phyloP scores from a whole-genome alignment of 805 yeast genomes.

The Kluyveromyces nonfermentans region DNA sequence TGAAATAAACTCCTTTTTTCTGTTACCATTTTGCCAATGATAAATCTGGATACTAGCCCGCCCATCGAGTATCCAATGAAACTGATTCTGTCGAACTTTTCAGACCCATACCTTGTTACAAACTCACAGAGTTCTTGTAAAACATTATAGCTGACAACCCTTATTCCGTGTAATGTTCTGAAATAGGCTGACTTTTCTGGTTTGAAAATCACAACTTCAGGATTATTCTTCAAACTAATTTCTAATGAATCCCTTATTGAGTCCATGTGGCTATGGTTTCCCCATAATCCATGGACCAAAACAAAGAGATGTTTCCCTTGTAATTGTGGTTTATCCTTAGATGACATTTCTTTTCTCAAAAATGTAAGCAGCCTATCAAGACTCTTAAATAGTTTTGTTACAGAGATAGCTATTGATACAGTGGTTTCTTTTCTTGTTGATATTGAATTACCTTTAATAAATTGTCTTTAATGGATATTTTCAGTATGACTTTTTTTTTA shows the following conservation, averaged over 20 bases:
- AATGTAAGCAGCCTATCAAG: neutral
- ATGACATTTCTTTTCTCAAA: neutral
- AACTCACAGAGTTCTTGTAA: slow-evolving; percentile 51
- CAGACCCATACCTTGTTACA: slow-evolving; percentile 29
- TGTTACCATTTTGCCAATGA: slow-evolving; percentile 56
- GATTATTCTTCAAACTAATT: slow-evolving; percentile 30
- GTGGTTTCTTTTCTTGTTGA: neutral
- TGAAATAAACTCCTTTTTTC: slow-evolving; percentile 45
- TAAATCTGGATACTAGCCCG: slow-evolving; percentile 73
- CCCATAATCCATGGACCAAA: slow-evolving; percentile 74
- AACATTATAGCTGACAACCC: slow-evolving; percentile 59
- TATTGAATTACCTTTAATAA: too few relatives aligned
- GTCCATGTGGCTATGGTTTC: slow-evolving; percentile 50
- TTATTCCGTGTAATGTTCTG: slow-evolving; percentile 80
- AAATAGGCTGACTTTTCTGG: slow-evolving; percentile 59
- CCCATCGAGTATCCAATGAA: slow-evolving; percentile 86
- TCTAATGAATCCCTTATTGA: slow-evolving; percentile 37
- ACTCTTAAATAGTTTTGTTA: neutral
- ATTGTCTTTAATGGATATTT: too few relatives aligned
- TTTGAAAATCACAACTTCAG: slow-evolving; percentile 36
- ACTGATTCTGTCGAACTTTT: slow-evolving; percentile 42
- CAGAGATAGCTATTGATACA: neutral
- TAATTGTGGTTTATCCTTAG: slow-evolving; percentile 1
- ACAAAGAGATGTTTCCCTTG: slow-evolving; percentile 50
- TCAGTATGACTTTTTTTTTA: too few relatives aligned